Evolutionary conservation across 768 basidiomycete species (phyloP).

Genomic region (Lactifluus subvellereus): DNA sequence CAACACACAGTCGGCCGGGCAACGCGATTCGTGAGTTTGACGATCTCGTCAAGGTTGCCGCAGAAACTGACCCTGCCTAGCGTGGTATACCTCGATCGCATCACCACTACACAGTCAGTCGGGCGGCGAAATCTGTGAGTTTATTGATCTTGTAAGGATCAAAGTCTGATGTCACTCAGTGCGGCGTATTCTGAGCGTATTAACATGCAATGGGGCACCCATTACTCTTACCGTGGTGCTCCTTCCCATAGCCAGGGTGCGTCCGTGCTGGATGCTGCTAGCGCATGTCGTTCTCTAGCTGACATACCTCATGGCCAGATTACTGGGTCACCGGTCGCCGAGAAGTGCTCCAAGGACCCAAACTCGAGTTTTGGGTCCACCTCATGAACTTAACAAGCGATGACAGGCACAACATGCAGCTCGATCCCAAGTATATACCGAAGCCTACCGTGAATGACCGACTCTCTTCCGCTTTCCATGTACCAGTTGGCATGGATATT

Average conservation of each 20-base stretch:
- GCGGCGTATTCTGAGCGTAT: not conserved
- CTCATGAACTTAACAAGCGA: conserved; percentile 12
- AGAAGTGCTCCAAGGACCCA: not conserved
- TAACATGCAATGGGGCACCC: not conserved
- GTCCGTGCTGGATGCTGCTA: not conserved
- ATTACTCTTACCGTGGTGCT: not conserved
- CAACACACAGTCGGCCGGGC: no score
- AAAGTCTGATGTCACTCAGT: not conserved
- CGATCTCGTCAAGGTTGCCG: not conserved
- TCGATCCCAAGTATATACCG: conserved; percentile 5
- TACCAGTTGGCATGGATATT: not conserved
- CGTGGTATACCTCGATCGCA: not conserved
- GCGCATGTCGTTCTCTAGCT: not conserved
- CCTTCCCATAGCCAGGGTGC: not conserved
- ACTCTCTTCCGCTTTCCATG: not conserved
- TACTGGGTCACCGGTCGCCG: conserved; percentile 13
- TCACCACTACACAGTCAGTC: no score
- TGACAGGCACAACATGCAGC: conserved; percentile 12
- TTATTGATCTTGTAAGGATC: not conserved
- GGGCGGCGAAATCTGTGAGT: not conserved
- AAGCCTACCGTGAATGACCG: conserved; percentile 7
- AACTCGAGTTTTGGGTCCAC: not conserved
- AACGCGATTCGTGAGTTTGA: no score
- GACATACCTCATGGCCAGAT: not conserved
- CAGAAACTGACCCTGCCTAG: not conserved